A percentile compares a stretch with the other conserved stretches of the same genome.
Evolutionary conservation across 2,329 filamentous ascomycete species (phyloP).

Genomic region (Arthrocladium fulminans): DNA sequence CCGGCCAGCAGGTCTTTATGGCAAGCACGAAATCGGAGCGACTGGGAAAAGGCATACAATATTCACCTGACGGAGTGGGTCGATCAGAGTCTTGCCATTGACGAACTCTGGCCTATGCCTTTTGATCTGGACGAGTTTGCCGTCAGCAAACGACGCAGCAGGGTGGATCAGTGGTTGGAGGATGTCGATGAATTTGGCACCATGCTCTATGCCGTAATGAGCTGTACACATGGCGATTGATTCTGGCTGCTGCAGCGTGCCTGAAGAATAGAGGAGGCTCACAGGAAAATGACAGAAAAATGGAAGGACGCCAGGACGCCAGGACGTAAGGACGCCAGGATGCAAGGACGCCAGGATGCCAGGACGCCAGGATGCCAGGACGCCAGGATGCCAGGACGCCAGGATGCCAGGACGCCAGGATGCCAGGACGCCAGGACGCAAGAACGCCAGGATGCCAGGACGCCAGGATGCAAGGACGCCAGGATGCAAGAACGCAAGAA

Average conservation of each 20-base stretch:
- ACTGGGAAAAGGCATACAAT: slow-evolving; percentile 41
- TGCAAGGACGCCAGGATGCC: too few relatives aligned
- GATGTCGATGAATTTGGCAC: slow-evolving; percentile 46
- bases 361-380: too few relatives aligned
- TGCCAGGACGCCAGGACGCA: not conserved
- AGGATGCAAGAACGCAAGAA: too few relatives aligned
- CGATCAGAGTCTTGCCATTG: slow-evolving; percentile 36
- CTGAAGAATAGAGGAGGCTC: not conserved
- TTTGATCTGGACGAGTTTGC: slow-evolving; percentile 26
- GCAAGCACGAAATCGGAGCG: slow-evolving; percentile 29
- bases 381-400: too few relatives aligned
- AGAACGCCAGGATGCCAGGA: not conserved
- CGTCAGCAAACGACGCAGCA: slow-evolving; percentile 26
- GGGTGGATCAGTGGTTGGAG: slow-evolving; percentile 44
- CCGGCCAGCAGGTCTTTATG: slow-evolving; percentile 38
- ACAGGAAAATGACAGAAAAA: not conserved
- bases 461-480: too few relatives aligned
- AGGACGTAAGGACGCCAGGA: too few relatives aligned
- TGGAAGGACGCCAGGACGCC: not conserved
- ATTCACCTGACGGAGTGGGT: slow-evolving; percentile 35
- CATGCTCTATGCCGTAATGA: slow-evolving; percentile 44
- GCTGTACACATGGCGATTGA: slow-evolving; percentile 34
- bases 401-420: too few relatives aligned
- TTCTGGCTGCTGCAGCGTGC: not conserved
- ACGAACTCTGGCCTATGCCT: slow-evolving; percentile 44